Base-by-base conservation (phyloP, 805 yeast species). In the Metschnikowia cubensis region DNA sequence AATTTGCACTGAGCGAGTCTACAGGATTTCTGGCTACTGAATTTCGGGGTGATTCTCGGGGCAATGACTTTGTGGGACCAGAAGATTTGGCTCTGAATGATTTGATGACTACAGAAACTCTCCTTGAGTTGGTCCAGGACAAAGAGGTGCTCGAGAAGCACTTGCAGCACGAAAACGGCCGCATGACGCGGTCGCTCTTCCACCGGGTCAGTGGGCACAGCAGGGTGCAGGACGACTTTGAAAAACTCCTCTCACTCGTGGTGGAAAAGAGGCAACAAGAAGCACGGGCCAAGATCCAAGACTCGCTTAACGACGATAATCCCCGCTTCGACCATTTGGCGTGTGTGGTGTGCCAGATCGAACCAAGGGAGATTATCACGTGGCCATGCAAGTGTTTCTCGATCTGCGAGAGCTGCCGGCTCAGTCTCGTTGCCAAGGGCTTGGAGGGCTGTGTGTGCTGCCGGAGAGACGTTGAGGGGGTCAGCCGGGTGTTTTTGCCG, bases 341-440 rank as follows among this genome's bases (percentile, higher is more conserved):
- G 5, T 90, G 97, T 67, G 96, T 88, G 6, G 84, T 91, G 2
- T 91, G 97, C 64, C 92, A 86, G 57, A 74, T 77, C 4, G 81
- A 85, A 50, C 79, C 82, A 4, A 75, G 97, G 56, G 87, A 85
- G 50, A 80, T 91, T 38, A 83, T 91, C 7, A 71, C 92, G 2
- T 91, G 97, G 97, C 97, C 97, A 0, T 91, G 97, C 63, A 80
- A 82, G 58, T 91, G 97, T 65, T 80, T 91, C 49, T 90, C 96
- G 0, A 73, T 91, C 4, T 91, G 97, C 66, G 96, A 90, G 55
- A 77, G 80, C 22, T 91, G 97, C 62, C 76, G 97, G 15, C 71
- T 83, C 10, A 80, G 86, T 15, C 73, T 91, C 47, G 89, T 88
- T 6, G 69, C 84, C 33, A 77, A 90, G 52, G 86, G 87, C 11